Conservation (phyloP, 2,329 filamentous ascomycete genomes). For the Aspergillus nomiae region DNA sequence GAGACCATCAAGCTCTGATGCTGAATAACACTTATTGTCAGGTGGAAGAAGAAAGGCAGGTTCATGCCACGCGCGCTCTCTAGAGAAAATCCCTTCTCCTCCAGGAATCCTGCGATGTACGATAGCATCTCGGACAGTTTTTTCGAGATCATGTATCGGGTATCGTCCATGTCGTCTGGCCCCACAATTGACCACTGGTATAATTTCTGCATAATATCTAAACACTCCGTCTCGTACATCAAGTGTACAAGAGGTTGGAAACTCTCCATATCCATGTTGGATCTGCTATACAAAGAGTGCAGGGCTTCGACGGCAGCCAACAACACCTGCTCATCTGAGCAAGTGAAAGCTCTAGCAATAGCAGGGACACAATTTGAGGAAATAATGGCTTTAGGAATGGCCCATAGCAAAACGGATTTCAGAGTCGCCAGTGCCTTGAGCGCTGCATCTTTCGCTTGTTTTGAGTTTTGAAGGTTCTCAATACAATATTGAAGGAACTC, state of each 20-base stretch:
- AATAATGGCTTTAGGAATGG: conserved; percentile 78
- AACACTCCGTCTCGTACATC: conserved; percentile 72
- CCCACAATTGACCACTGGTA: conserved; percentile 81
- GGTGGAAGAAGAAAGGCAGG: conserved; percentile 72
- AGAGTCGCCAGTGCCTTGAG: conserved; percentile 77
- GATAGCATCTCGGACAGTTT: conserved; percentile 94
- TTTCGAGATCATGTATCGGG: conserved; percentile 89
- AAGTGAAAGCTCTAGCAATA: conserved; percentile 71
- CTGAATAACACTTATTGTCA: conserved; percentile 77
- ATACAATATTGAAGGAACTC: conserved; percentile 74
- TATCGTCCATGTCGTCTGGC: conserved; percentile 81
- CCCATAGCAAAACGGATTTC: conserved; percentile 81
- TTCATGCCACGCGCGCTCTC: conserved; percentile 61
- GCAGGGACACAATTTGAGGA: conserved; percentile 69
- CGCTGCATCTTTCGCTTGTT: conserved; percentile 69
- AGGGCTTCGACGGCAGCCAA: conserved; percentile 80
- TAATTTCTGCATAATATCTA: conserved; percentile 71
- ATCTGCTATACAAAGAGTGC: conserved; percentile 77
- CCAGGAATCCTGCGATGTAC: conserved; percentile 79
- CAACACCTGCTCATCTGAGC: conserved; percentile 70
- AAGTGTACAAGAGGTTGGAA: conserved; percentile 76
- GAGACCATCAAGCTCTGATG: conserved; percentile 89
- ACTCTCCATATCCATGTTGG: conserved; percentile 73
- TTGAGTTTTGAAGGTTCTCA: conserved; percentile 64
- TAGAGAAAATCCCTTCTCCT: conserved; percentile 70